phyloP scores from a whole-genome alignment of 2,329 filamentous ascomycete species.

The Taxawa tesnikishii region DNA sequence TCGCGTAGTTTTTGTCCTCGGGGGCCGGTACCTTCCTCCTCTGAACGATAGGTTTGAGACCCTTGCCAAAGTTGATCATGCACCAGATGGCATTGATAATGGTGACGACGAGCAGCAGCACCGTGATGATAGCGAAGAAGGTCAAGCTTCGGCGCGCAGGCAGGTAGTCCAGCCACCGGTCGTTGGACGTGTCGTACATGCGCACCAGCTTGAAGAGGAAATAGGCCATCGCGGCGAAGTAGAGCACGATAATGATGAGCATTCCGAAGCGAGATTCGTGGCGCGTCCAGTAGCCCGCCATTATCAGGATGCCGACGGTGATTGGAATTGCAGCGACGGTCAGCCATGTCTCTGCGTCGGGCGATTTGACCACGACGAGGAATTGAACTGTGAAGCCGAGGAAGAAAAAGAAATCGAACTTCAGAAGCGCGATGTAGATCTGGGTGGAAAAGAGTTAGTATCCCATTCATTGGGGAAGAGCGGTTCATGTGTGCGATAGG shows the following conservation, averaged over 20 bases:
- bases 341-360: slow-evolving; percentile 65
- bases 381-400: slow-evolving; percentile 97
- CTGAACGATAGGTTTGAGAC: slow-evolving; percentile 75
- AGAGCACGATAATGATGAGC: slow-evolving; percentile 64
- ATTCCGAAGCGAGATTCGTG: slow-evolving; percentile 73
- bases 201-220: slow-evolving; percentile 97
- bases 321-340: slow-evolving; percentile 84
- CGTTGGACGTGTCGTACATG: slow-evolving; percentile 59
- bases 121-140: slow-evolving; percentile 86
- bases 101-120: slow-evolving; percentile 76
- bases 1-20: slow-evolving; percentile 34
- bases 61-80: slow-evolving; percentile 80
- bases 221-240: slow-evolving; percentile 80
- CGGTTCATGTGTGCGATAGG: neutral
- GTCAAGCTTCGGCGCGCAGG: slow-evolving; percentile 79
- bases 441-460: too few relatives aligned
- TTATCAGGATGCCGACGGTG: slow-evolving; percentile 77
- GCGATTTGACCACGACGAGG: slow-evolving; percentile 70
- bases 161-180: slow-evolving; percentile 45
- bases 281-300: slow-evolving; percentile 74
- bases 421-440: slow-evolving; percentile 95
- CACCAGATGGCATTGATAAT: slow-evolving; percentile 80
- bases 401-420: slow-evolving; percentile 99
- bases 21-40: slow-evolving; percentile 37
- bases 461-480: too few relatives aligned